These are phyloP conservation scores for Gossypium rotundifolium DNA, from an alignment of 345 rosid genomes.

Conservation along the genomic window DNA sequence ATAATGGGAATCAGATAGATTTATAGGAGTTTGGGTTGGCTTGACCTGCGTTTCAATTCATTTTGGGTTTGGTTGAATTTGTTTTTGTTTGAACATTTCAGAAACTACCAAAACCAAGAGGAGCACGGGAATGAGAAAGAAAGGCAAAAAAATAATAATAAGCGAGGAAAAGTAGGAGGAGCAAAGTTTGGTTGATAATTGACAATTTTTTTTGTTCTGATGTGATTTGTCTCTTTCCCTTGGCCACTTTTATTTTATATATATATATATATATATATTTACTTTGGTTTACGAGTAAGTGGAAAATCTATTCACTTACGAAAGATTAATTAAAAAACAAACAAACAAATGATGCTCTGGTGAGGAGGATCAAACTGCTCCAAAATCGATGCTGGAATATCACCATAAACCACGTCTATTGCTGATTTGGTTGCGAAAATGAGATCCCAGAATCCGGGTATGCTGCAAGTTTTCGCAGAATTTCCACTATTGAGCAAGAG, in stretches of 20 bases:
- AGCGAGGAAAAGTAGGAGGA: background rate
- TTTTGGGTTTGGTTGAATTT: background rate
- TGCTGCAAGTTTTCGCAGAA: too few species aligned
- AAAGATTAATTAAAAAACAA: too few species aligned
- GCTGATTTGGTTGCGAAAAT: too few species aligned
- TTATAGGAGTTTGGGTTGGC: background rate
- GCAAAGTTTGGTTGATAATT: background rate
- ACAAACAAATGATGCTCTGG: too few species aligned
- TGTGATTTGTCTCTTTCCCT: too few species aligned
- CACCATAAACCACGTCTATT: too few species aligned
- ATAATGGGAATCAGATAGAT: background rate
- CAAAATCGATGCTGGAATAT: too few species aligned
- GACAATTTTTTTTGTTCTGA: background rate
- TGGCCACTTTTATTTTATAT: background rate
- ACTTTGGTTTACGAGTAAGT: background rate
- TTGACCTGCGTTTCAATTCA: background rate
- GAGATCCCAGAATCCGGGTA: too few species aligned
- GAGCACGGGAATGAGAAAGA: background rate
- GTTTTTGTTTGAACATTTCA: background rate
- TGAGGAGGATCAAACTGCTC: too few species aligned
- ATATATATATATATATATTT: too few species aligned
- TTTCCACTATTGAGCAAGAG: too few species aligned
- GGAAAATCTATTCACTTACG: too few species aligned
- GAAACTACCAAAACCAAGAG: background rate
- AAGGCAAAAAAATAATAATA: background rate